Base-by-base conservation (phyloP, 2,329 filamentous ascomycete species). In the Blastomyces parvus region DNA sequence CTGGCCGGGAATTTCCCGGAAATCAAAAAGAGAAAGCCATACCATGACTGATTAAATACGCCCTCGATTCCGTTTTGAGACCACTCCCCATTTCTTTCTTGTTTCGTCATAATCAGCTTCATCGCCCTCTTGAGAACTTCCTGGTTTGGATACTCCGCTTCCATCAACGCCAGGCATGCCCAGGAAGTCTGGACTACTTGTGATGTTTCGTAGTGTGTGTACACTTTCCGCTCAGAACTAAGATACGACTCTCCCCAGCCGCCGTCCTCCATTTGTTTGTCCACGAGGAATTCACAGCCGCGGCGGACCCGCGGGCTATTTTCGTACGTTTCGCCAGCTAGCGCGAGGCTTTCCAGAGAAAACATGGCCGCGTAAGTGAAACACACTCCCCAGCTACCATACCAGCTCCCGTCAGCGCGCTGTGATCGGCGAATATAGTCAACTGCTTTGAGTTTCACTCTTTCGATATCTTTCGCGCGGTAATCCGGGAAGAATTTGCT, bases 311-410 rank as follows among this genome's bases (percentile, higher is more conserved):
- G 80, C 5, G 84, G 79, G 69, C 88, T 92, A 66, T 86, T 96
- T 40, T 79, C 78, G 68, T 94, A 95, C 2, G 83, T 89, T 77
- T 97, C 91, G 6, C 92, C 92, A 4, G 91, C 85, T 57, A 86
- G 88, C 6, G 86, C 83, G 68, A 99, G 81, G 66, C 89, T 91
- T 74, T 97, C 93, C 0, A 97, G 81, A 0, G 92, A 92, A 77
- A 99, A 99, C 91, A 97, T 95, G 67, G 86, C 89, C 0, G 92
- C 94, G 73, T 99, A 99, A 0, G 92, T 97, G 76, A 96, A 99
- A 78, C 94, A 99, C 70, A 99, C 95, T 61, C 90, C 94, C 94
- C 94, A 99, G 72, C 86, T 91, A 56, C 94, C 94, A 73, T 99
- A 97, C 94, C 94, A 99, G 65, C 88, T 89, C n/a, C 94, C 94